Evolutionary conservation across 768 basidiomycete species (phyloP).

Genomic region (Suillus subluteus): DNA sequence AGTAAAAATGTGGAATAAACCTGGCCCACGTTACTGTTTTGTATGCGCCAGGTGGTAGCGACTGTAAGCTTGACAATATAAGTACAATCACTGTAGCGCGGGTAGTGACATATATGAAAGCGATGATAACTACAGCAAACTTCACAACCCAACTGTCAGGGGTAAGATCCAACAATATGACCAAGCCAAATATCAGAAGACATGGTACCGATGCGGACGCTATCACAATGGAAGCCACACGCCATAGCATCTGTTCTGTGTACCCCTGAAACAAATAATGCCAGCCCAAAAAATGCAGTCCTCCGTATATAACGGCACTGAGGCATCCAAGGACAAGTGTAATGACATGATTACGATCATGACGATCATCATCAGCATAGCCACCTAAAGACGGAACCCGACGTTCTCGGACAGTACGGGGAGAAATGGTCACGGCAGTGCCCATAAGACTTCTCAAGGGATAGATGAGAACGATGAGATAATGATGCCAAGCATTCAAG

Average conservation of each 20-base stretch:
- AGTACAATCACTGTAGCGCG: constrained; percentile 17
- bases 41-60: constrained; percentile 14
- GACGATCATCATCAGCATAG: neutral
- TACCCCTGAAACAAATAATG: neutral
- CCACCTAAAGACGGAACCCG: neutral
- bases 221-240: neutral
- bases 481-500: neutral
- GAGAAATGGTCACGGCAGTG: neutral
- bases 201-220: neutral
- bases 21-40: too few relatives aligned
- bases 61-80: constrained; percentile 13
- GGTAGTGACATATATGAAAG: constrained; percentile 17
- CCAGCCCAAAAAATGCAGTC: neutral
- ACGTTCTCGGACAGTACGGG: neutral
- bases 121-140: neutral
- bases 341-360: neutral
- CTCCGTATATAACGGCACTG: neutral
- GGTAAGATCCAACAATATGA: accelerated
- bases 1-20: too few relatives aligned
- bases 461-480: neutral
- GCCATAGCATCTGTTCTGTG: neutral
- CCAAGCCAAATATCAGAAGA: neutral
- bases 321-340: neutral
- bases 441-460: neutral
- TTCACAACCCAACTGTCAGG: neutral